phyloP scores from a whole-genome alignment of 805 yeast species.

The Tetrapisispora nanseiensis region DNA sequence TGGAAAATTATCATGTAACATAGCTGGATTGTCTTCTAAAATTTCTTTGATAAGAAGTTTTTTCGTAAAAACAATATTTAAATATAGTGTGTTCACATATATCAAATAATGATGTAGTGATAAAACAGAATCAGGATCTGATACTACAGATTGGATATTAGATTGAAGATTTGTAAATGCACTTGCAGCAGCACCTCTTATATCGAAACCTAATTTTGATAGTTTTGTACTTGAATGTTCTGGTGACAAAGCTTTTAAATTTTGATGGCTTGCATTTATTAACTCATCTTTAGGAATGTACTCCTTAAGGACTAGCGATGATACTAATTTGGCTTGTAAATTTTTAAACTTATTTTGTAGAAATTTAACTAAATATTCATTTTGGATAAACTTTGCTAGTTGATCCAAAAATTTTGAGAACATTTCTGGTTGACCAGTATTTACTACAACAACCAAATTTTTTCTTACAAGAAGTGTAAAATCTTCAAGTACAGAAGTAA shows the following conservation, averaged over 20 bases:
- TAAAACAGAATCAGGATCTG: constrained; percentile 24
- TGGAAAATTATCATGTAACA: constrained; percentile 31
- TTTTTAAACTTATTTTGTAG: constrained; percentile 21
- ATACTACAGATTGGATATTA: constrained; percentile 26
- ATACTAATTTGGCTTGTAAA: constrained; percentile 19
- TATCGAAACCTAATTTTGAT: constrained; percentile 23
- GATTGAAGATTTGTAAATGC: constrained; percentile 33
- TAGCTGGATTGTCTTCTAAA: constrained; percentile 23
- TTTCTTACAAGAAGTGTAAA: constrained; percentile 62
- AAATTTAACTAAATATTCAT: constrained; percentile 24
- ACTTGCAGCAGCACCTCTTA: constrained; percentile 32
- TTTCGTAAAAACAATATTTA: constrained; percentile 48
- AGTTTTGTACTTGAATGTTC: constrained; percentile 13
- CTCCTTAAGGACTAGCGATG: constrained; percentile 15
- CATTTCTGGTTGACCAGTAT: constrained; percentile 49
- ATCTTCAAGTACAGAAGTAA: constrained; percentile 83
- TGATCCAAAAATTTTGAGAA: constrained; percentile 22
- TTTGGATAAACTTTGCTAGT: constrained; percentile 22
- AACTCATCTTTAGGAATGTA: constrained; percentile 13
- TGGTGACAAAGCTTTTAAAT: neutral
- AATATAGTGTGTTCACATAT: constrained; percentile 61
- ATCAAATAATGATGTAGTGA: constrained; percentile 52
- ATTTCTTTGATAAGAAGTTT: constrained; percentile 36
- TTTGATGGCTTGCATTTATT: neutral
- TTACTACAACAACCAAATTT: constrained; percentile 52